Conservation (phyloP, 2,329 filamentous ascomycete genomes). For the Trichoderma aggressivum region DNA sequence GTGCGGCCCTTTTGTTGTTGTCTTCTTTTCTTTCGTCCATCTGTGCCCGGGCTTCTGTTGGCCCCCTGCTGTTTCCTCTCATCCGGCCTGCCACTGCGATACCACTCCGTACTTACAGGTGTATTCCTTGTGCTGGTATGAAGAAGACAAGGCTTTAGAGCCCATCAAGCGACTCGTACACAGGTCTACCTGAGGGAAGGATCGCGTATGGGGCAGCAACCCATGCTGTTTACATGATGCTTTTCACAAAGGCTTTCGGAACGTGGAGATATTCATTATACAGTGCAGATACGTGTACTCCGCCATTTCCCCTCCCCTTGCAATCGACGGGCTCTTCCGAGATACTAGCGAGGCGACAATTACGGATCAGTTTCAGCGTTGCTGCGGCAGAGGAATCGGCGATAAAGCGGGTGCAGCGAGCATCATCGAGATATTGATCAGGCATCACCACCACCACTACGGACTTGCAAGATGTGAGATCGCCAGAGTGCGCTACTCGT, state of each 20-base stretch:
- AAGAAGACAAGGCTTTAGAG: background rate
- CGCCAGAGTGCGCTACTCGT: background rate
- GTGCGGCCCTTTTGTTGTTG: constrained; percentile 1
- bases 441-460: background rate
- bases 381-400: background rate
- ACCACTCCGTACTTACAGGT: background rate
- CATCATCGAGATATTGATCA: background rate
- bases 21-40: background rate
- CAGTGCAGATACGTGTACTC: too few species aligned
- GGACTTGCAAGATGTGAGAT: constrained; percentile 2
- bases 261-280: background rate
- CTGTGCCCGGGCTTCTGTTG: background rate
- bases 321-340: constrained; percentile 8
- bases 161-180: background rate
- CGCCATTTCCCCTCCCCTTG: constrained; percentile 8
- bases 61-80: background rate
- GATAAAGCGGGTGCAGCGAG: background rate
- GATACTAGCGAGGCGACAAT: background rate
- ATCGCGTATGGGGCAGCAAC: background rate
- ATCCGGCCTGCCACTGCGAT: background rate
- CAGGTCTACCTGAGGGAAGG: background rate
- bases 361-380: constrained; percentile 2
- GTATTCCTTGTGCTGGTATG: background rate
- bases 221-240: background rate
- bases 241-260: background rate